phyloP scores from a whole-genome alignment of 2,329 filamentous ascomycete species.

The Pseudogymnoascus sp. region DNA sequence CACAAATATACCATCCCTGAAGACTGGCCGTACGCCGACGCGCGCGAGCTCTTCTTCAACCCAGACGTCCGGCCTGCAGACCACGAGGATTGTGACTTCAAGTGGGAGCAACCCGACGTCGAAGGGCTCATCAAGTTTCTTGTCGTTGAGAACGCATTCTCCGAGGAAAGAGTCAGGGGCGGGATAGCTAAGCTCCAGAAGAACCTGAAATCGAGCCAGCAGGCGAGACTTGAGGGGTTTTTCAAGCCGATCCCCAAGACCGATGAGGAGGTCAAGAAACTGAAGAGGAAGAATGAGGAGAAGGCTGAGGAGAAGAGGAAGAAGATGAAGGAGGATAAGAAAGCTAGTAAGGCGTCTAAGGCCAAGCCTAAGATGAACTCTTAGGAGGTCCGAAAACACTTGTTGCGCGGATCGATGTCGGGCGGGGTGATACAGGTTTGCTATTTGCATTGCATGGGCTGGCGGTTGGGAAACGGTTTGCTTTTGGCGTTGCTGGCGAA shows the following conservation, averaged over 20 bases:
- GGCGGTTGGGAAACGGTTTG: not conserved
- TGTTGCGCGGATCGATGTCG: constrained; percentile 26
- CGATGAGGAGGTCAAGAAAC: constrained; percentile 70
- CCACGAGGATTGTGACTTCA: constrained; percentile 86
- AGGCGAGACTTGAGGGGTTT: constrained; percentile 88
- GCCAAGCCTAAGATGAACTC: constrained; percentile 59
- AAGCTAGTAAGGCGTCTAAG: constrained; percentile 89
- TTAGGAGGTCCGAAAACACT: constrained; percentile 35
- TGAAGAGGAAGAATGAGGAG: constrained; percentile 92
- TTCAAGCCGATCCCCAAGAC: constrained; percentile 91
- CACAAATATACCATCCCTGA: constrained; percentile 80
- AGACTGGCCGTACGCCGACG: constrained; percentile 94
- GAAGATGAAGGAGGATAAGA: constrained; percentile 87
- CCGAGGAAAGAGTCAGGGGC: constrained; percentile 80
- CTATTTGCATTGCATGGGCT: constrained; percentile 6
- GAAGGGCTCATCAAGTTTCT: constrained; percentile 86
- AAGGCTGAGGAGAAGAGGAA: constrained; percentile 91
- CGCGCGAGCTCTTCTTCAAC: constrained; percentile 82
- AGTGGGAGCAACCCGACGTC: constrained; percentile 90
- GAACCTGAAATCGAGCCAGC: constrained; percentile 84
- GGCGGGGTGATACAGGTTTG: not conserved
- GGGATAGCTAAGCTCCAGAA: constrained; percentile 76
- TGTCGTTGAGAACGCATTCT: constrained; percentile 93
- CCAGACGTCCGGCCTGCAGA: constrained; percentile 82
- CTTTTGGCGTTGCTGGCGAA: not conserved